Conservation (phyloP, 352 stramenopile genomes). For the Phytophthora tubulina region DNA sequence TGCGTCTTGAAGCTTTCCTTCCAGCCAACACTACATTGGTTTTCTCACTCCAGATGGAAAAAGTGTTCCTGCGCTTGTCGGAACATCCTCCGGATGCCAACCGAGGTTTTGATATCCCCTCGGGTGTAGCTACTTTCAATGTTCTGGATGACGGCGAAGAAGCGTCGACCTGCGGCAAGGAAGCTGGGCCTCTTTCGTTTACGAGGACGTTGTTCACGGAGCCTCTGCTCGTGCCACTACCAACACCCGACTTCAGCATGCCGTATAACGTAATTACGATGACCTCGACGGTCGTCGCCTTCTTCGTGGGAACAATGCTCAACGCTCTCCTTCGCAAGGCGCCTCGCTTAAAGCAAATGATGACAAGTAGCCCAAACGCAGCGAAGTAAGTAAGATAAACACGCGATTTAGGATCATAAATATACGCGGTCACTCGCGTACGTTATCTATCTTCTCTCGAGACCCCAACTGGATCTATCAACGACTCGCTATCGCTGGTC, state of each 20-base stretch:
- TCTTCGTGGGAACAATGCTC: slow-evolving; percentile 88
- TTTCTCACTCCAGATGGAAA: slow-evolving; percentile 84
- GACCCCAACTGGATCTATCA: slow-evolving; percentile 14
- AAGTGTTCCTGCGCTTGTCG: slow-evolving; percentile 82
- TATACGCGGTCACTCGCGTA: slow-evolving; percentile 39
- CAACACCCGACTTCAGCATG: slow-evolving; percentile 92
- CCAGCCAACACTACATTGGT: slow-evolving; percentile 63
- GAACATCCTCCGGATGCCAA: slow-evolving; percentile 90
- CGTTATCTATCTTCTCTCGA: slow-evolving; percentile 34
- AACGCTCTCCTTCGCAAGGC: slow-evolving; percentile 82
- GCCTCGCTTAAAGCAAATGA: slow-evolving; percentile 75
- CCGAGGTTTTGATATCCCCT: slow-evolving; percentile 85
- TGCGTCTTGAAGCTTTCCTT: slow-evolving; percentile 61
- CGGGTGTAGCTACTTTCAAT: slow-evolving; percentile 64
- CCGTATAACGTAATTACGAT: slow-evolving; percentile 93
- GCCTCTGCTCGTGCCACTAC: slow-evolving; percentile 81
- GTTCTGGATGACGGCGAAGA: slow-evolving; percentile 2
- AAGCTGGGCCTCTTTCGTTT: slow-evolving; percentile 22
- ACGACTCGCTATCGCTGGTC: slow-evolving; percentile 6
- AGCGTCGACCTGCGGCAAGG: slow-evolving; percentile 16
- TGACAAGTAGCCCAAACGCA: slow-evolving; percentile 35
- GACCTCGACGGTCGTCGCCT: slow-evolving; percentile 89
- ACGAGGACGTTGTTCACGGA: slow-evolving; percentile 76
- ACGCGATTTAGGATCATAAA: slow-evolving; percentile 33
- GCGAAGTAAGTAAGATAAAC: slow-evolving; percentile 35